A percentile compares a stretch with the other conserved stretches of the same genome.
Evolutionary conservation across 208 protist genomes (phyloP).

Genomic region (Leishmania amazonensis): DNA sequence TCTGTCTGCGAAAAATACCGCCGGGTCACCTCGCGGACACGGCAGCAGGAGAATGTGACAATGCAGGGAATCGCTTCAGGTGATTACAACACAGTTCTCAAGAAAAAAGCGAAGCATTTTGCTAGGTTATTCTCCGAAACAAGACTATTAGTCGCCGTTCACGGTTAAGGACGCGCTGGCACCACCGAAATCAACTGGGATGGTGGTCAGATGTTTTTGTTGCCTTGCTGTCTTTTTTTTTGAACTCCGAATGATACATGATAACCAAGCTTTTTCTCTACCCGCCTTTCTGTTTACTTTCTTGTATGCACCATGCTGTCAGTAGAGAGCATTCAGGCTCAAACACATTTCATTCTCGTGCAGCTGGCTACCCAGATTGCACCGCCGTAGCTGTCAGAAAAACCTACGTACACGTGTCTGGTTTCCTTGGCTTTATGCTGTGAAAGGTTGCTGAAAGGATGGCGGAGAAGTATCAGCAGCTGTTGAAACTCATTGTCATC

Average conservation of each 20-base stretch:
- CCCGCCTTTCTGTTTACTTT: background rate
- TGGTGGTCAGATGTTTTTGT: no score
- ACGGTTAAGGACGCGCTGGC: background rate
- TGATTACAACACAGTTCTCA: background rate
- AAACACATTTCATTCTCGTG: background rate
- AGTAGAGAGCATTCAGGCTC: background rate
- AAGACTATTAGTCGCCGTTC: no score
- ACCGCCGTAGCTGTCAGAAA: background rate
- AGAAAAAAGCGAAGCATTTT: background rate
- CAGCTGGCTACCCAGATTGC: background rate
- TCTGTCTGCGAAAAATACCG: background rate
- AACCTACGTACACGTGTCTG: background rate
- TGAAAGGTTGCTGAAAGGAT: conserved; percentile 14
- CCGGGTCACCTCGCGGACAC: background rate
- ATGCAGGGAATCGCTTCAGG: background rate
- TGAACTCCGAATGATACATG: background rate
- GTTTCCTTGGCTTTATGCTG: background rate
- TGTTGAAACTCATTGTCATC: conserved; percentile 89
- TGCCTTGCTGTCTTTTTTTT: background rate
- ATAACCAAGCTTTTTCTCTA: background rate
- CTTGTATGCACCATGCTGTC: background rate
- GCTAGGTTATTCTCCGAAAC: background rate
- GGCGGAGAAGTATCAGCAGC: conserved; percentile 73
- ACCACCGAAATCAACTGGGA: background rate
- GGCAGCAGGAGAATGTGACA: background rate